These are phyloP conservation scores for Raffaelea ambrosiae DNA, from an alignment of 2,329 filamentous ascomycete genomes.

Conservation along the genomic window DNA sequence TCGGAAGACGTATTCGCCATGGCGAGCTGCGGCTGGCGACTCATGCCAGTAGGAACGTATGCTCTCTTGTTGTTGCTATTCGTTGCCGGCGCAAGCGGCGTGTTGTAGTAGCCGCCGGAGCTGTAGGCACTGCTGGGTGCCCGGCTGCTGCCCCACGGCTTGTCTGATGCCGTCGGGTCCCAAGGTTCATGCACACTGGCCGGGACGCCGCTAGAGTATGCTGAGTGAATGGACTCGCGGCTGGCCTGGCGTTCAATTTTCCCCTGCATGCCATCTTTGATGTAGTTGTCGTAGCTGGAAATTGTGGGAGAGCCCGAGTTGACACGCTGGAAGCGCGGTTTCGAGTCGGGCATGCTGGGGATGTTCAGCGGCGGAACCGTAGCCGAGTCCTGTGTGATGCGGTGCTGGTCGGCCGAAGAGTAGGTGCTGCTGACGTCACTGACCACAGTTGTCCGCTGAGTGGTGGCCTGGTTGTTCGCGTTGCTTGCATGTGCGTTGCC, in stretches of 20 bases:
- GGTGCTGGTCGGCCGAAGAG: constrained; percentile 33
- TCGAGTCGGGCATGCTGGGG: constrained; percentile 38
- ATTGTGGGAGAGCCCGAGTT: constrained; percentile 63
- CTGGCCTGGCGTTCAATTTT: constrained; percentile 52
- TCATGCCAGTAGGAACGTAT: constrained; percentile 25
- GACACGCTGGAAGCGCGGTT: constrained; percentile 56
- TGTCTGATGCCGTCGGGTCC: constrained; percentile 35
- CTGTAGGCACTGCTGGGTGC: constrained; percentile 44
- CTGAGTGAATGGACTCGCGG: constrained; percentile 36
- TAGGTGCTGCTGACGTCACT: constrained; percentile 51
- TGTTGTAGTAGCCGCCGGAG: constrained; percentile 31
- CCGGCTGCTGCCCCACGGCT: constrained; percentile 41
- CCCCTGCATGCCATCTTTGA: constrained; percentile 49
- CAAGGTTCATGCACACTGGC: constrained; percentile 52
- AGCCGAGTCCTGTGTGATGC: constrained; percentile 57
- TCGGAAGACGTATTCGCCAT: constrained; percentile 48
- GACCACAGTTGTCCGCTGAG: constrained; percentile 40
- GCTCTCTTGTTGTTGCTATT: constrained; percentile 2
- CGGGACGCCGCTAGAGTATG: constrained; percentile 57
- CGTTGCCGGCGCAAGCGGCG: constrained; percentile 29
- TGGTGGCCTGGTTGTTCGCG: constrained; percentile 16
- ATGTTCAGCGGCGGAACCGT: constrained; percentile 62
- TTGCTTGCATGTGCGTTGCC: constrained; percentile 5
- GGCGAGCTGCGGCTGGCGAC: constrained; percentile 40
- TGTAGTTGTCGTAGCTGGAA: constrained; percentile 44